Percentiles rank a stretch among this genome's conserved stretches.
These are phyloP conservation scores for Xylaria hypoxylon DNA, from an alignment of 2,329 filamentous ascomycete genomes.

Conservation along the genomic window DNA sequence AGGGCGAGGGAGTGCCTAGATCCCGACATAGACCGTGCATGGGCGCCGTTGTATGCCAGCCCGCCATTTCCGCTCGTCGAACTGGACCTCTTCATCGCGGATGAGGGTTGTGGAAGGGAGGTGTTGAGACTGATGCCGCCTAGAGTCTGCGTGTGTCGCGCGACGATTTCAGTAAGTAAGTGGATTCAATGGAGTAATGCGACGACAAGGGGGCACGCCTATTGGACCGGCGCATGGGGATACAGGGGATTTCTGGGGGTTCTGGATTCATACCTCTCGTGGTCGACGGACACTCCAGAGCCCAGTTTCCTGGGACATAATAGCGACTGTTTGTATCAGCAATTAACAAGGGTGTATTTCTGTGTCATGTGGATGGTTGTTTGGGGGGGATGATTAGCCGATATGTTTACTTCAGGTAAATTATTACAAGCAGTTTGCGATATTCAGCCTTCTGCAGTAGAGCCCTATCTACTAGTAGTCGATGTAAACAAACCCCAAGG, in stretches of 20 bases:
- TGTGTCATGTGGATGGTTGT: not conserved
- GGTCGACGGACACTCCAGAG: slow-evolving; percentile 92
- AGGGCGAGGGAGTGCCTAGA: slow-evolving; percentile 88
- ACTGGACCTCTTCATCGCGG: slow-evolving; percentile 92
- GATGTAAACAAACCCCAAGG: slow-evolving; percentile 49
- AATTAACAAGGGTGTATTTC: not conserved
- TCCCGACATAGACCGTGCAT: slow-evolving; percentile 84
- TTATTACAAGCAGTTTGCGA: slow-evolving; percentile 15
- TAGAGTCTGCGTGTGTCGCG: slow-evolving; percentile 73
- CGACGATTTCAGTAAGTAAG: slow-evolving; percentile 35
- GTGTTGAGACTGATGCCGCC: slow-evolving; percentile 86
- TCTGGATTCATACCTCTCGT: slow-evolving; percentile 76
- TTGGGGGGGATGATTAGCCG: not conserved
- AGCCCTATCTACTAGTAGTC: too few relatives aligned
- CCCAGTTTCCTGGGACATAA: slow-evolving; percentile 87
- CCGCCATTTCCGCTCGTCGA: slow-evolving; percentile 76
- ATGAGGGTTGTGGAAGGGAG: slow-evolving; percentile 88
- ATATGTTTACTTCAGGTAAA: slow-evolving; percentile 11
- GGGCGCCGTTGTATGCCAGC: slow-evolving; percentile 73
- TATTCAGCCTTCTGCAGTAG: not conserved
- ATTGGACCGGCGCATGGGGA: slow-evolving; percentile 34
- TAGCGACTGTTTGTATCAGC: slow-evolving; percentile 43
- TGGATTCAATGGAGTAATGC: slow-evolving; percentile 36
- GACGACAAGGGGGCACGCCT: slow-evolving; percentile 23
- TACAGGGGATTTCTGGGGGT: slow-evolving; percentile 34